Evolutionary conservation across 176 grass and related monocot genomes (phyloP), one percentile per base, ranked within the genome.

Genomic region (Carex scoparia): DNA sequence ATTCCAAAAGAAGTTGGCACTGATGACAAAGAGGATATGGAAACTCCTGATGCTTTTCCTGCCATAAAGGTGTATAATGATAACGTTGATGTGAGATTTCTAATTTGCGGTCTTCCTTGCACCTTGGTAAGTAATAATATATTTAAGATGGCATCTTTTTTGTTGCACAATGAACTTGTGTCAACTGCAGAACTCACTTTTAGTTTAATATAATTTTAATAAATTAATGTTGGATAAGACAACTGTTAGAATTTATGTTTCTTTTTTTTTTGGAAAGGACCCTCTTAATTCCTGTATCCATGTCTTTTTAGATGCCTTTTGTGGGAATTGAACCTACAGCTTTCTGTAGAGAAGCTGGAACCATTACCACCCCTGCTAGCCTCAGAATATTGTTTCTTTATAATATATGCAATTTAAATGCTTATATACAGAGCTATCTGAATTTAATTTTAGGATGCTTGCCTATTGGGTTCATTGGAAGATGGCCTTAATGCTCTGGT

Each of bases 401-500:
- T 79, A 57, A 37, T 57, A 13, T 32, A 31, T 79, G 74, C 74
- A 79, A 57, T 57, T 79, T 32, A 79, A 79, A 31, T 79, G 82
- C 30, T 84, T 70, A 75, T 86, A 75, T 87, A 56, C 79, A 65
- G 42, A 32, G 85, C 31, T 38, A 42, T 79, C 79, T 87, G 48
- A 51, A 51, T 63, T 84, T 63, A 61, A 76, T 84, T 79, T 31
- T 84, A 95, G 93, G 96, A 99, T 66, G 78, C 90, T 30, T 95
- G 88, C 82, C 68, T 95, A 84, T 84, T 99, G 90, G 91, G 88
- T 32, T 95, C 96, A 40, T 88, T 99, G 72, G 93, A 99, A 90
- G 96, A 95, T 69, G 96, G 96, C 78, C 76, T 99, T 31, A 95
- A 94, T 87, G 96, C 96, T 23, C 96, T 99, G 48, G 64, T 99